Conservation (phyloP, 192 early-diverging fungal genomes). For the Bifiguratus adelaidae region DNA sequence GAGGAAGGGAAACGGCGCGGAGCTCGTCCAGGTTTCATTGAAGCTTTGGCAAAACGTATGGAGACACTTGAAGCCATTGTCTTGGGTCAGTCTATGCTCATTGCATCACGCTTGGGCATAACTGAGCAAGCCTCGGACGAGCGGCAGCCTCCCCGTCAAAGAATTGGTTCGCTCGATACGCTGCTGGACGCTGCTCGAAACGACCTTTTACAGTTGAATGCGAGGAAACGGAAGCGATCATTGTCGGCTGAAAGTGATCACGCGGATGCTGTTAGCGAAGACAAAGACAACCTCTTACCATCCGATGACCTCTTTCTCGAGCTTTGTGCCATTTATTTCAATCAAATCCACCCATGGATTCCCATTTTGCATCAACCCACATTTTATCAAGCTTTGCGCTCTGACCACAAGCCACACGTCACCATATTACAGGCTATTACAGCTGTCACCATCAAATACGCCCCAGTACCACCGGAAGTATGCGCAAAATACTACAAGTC, state of each 20-base stretch:
- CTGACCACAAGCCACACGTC: background rate
- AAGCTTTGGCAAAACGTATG: background rate
- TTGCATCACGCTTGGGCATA: constrained; percentile 5
- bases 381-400: background rate
- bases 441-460: constrained; percentile 1
- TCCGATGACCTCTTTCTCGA: background rate
- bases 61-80: constrained; percentile 1
- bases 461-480: background rate
- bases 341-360: constrained; percentile 4
- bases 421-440: background rate
- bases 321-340: background rate
- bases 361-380: constrained; percentile 1
- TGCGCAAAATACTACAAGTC: background rate
- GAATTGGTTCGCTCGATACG: too few species aligned
- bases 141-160: too few species aligned
- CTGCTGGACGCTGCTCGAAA: too few species aligned
- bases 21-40: constrained; percentile 1
- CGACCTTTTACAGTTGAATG: too few species aligned
- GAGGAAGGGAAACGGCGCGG: background rate
- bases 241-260: background rate
- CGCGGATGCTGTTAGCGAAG: too few species aligned
- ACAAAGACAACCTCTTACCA: constrained; percentile 1
- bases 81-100: constrained; percentile 1
- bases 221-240: constrained; percentile 1
- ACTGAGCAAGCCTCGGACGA: too few species aligned